Percentiles rank a stretch among this genome's conserved stretches.
Evolutionary conservation across 192 early-diverging fungal genomes (phyloP).

Genomic region (Lobosporangium transversale): DNA sequence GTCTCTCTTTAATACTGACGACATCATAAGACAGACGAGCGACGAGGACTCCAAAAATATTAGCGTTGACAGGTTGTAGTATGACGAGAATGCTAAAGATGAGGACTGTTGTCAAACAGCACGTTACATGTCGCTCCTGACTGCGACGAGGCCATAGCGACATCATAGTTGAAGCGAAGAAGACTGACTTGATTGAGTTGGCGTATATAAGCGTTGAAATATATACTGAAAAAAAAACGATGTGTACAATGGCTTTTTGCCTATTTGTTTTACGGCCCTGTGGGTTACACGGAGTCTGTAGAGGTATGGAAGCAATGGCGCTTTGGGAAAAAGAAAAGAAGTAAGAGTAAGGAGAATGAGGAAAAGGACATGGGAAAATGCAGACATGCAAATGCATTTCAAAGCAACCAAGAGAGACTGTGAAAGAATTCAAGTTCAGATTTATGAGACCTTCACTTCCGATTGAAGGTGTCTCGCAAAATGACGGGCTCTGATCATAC

Average conservation of each 20-base stretch:
- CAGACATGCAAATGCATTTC: too few species aligned
- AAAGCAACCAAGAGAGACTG: too few species aligned
- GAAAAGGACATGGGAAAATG: not conserved
- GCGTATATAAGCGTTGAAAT: too few species aligned
- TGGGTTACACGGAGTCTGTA: not conserved
- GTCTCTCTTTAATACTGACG: slow-evolving; percentile 8
- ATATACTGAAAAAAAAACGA: not conserved
- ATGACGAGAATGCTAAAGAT: slow-evolving; percentile 1
- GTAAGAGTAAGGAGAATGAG: not conserved
- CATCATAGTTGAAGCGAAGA: slow-evolving; percentile 1
- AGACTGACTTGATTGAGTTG: too few species aligned
- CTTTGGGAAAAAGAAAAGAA: not conserved
- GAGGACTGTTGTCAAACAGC: slow-evolving; percentile 3
- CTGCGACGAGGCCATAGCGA: not conserved
- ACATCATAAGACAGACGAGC: slow-evolving; percentile 29
- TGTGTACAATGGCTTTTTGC: too few species aligned
- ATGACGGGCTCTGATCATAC: too few species aligned
- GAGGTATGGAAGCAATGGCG: not conserved
- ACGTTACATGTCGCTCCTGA: not conserved
- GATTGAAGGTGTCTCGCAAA: too few species aligned
- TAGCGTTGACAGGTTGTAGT: not conserved
- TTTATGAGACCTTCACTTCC: too few species aligned
- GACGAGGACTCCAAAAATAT: slow-evolving; percentile 18
- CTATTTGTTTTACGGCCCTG: too few species aligned
- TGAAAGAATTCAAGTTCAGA: too few species aligned